These are phyloP conservation scores for Rhizopogon salebrosus DNA, from an alignment of 768 basidiomycete genomes.

Conservation along the genomic window DNA sequence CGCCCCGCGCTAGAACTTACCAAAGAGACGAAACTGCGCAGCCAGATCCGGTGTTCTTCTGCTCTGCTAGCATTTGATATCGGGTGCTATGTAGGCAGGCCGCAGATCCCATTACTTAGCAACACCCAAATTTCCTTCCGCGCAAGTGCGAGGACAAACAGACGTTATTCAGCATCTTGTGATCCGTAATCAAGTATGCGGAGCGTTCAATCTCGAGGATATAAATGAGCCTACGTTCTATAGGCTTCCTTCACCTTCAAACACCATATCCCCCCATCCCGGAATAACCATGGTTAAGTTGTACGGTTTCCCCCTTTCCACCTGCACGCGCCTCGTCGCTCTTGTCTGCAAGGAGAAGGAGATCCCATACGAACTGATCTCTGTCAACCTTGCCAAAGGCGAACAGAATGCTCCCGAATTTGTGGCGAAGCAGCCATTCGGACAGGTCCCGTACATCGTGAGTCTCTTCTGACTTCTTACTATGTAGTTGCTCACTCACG, in stretches of 20 bases:
- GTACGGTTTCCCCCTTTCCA: constrained; percentile 31
- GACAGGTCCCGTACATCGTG: constrained; percentile 44
- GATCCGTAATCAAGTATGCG: not conserved
- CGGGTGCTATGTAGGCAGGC: no score
- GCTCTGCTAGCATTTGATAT: no score
- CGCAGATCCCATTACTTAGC: no score
- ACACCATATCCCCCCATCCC: not conserved
- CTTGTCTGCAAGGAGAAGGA: constrained; percentile 49
- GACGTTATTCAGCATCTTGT: not conserved
- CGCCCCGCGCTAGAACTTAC: no score
- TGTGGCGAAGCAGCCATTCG: constrained; percentile 52
- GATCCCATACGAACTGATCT: constrained; percentile 48
- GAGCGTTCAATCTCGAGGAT: not conserved
- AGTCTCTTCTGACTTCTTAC: no score
- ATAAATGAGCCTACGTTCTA: not conserved
- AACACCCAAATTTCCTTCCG: not conserved
- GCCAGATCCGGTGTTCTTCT: no score
- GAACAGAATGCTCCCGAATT: constrained; percentile 44
- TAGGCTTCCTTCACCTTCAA: not conserved
- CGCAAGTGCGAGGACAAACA: not conserved
- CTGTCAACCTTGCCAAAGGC: constrained; percentile 35
- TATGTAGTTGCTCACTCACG: no score
- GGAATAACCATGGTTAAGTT: constrained; percentile 29
- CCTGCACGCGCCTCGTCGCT: constrained; percentile 49
- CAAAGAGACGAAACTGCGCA: no score